Percentiles rank a stretch among this genome's conserved stretches.
These are phyloP conservation scores for Glaciozyma antarctica DNA, from an alignment of 768 basidiomycete genomes.

Conservation along the genomic window DNA sequence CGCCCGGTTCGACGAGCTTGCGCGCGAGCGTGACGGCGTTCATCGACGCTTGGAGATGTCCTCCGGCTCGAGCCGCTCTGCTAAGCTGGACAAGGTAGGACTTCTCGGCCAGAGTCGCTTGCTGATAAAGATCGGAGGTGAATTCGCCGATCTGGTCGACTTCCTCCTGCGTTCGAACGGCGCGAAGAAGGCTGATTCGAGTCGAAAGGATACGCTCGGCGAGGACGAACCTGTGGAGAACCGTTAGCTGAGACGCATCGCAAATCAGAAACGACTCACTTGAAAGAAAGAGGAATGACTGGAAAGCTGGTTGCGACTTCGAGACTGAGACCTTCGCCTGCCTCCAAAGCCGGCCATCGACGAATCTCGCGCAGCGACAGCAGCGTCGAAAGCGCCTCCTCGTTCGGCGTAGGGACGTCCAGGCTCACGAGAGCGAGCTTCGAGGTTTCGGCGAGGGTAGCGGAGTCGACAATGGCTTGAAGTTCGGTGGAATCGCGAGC, in stretches of 20 bases:
- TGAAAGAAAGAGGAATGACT: neutral
- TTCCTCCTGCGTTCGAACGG: slow-evolving; percentile 59
- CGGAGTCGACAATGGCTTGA: slow-evolving; percentile 47
- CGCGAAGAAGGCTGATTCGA: slow-evolving; percentile 68
- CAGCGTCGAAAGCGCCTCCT: slow-evolving; percentile 57
- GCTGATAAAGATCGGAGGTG: neutral
- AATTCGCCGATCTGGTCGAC: slow-evolving; percentile 61
- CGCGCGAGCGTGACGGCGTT: slow-evolving; percentile 66
- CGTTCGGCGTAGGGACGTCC: slow-evolving; percentile 71
- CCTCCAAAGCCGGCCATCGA: slow-evolving; percentile 1
- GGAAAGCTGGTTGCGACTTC: neutral
- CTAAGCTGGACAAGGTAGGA: slow-evolving; percentile 60
- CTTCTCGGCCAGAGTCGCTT: slow-evolving; percentile 55
- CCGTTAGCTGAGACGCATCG: neutral
- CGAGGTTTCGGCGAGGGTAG: slow-evolving; percentile 54
- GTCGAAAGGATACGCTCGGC: slow-evolving; percentile 72
- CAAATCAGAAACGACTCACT: neutral
- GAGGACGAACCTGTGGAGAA: slow-evolving; percentile 54
- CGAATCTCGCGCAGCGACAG: slow-evolving; percentile 70
- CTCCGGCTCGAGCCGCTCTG: slow-evolving; percentile 59
- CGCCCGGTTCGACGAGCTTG: slow-evolving; percentile 34
- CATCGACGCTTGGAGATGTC: slow-evolving; percentile 68
- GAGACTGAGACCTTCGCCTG: neutral
- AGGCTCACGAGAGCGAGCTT: slow-evolving; percentile 57
- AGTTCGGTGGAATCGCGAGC: slow-evolving; percentile 37